Percentiles rank a stretch among this genome's conserved stretches.
phyloP scores from a whole-genome alignment of 352 stramenopile species.

The Globisporangium viniferum region DNA sequence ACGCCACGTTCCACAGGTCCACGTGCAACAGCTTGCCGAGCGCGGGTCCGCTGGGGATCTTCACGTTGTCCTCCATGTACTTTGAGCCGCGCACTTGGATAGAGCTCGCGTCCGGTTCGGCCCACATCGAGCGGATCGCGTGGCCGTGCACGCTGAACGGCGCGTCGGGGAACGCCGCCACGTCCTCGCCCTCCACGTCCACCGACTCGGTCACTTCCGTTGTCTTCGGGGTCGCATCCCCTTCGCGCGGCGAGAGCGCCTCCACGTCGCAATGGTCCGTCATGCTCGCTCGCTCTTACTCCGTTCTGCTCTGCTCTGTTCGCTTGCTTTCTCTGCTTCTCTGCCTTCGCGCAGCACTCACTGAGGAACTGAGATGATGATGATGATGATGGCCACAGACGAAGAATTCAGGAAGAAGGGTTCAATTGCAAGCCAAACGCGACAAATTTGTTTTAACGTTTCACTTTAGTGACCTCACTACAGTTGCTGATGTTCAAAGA shows the following conservation, averaged over 20 bases:
- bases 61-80: conserved; percentile 60
- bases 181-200: conserved; percentile 15
- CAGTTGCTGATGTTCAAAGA: no score
- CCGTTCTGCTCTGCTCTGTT: not conserved
- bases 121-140: conserved; percentile 56
- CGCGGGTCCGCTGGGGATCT: conserved; percentile 37
- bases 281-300: not conserved
- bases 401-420: not conserved
- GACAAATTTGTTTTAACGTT: no score
- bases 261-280: conserved; percentile 24
- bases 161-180: conserved; percentile 27
- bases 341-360: not conserved
- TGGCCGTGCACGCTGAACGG: conserved; percentile 32
- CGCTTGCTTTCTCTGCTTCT: not conserved
- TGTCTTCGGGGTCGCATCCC: conserved; percentile 9
- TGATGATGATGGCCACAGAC: not conserved
- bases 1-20: conserved; percentile 55
- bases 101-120: conserved; percentile 42
- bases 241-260: conserved; percentile 14
- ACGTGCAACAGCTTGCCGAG: conserved; percentile 63
- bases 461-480: no score
- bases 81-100: conserved; percentile 51
- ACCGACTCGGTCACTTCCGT: conserved; percentile 5
- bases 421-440: not conserved
- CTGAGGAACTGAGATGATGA: not conserved